phyloP scores from a whole-genome alignment of 805 yeast species.

The Candida tibetensis region DNA sequence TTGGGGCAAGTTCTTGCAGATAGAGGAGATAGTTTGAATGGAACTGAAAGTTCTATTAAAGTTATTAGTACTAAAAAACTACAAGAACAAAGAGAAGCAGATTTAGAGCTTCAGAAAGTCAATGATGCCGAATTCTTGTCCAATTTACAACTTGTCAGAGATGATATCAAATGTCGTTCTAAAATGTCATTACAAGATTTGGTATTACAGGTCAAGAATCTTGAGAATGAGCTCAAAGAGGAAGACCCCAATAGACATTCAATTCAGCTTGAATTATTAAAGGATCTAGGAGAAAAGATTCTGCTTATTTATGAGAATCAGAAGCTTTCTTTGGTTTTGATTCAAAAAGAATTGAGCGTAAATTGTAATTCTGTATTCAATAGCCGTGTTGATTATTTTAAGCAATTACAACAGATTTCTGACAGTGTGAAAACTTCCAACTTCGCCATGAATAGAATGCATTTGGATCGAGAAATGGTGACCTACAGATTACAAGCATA shows the following conservation, averaged over 20 bases:
- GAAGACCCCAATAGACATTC: conserved; percentile 2
- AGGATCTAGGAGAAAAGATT: conserved; percentile 18
- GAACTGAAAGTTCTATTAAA: conserved; percentile 25
- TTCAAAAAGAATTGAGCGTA: conserved; percentile 49
- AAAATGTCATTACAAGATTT: conserved; percentile 35
- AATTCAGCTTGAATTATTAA: conserved; percentile 19
- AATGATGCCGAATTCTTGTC: conserved; percentile 26
- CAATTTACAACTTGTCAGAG: conserved; percentile 17
- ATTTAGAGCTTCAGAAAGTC: conserved; percentile 23
- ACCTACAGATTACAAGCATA: conserved; percentile 1
- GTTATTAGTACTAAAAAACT: conserved; percentile 15
- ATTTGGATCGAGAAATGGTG: conserved; percentile 17
- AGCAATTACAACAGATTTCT: conserved; percentile 80
- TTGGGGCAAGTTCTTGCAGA: conserved; percentile 48
- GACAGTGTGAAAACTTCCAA: conserved; percentile 59
- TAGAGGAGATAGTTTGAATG: conserved; percentile 38
- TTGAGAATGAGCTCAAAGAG: conserved; percentile 24
- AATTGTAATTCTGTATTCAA: conserved; percentile 67
- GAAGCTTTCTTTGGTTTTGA: conserved; percentile 34
- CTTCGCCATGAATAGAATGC: conserved; percentile 32
- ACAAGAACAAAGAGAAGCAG: conserved; percentile 19
- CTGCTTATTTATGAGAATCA: conserved; percentile 42
- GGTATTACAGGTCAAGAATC: conserved; percentile 24
- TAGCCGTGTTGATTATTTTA: conserved; percentile 75
- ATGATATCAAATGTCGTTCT: conserved; percentile 27